These are phyloP conservation scores for Protomyces gravidus DNA, from an alignment of 1,139 yeast genomes.

Conservation along the genomic window DNA sequence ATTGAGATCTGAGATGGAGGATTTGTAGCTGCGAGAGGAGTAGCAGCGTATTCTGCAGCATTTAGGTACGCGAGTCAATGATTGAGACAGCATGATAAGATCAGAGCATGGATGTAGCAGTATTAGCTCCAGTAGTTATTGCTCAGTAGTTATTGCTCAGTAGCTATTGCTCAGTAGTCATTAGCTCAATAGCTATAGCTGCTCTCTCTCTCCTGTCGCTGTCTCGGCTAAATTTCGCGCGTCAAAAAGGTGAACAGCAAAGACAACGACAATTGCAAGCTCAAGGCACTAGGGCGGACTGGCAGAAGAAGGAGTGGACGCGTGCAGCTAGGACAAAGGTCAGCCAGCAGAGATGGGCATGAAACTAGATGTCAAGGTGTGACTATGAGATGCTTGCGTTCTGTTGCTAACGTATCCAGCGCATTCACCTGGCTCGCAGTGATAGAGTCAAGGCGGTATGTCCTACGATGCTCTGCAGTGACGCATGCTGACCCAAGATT, in stretches of 20 bases:
- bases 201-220: background rate
- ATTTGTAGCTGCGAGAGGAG: constrained; percentile 40
- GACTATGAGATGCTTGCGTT: background rate
- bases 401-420: constrained; percentile 38
- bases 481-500: constrained; percentile 42
- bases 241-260: background rate
- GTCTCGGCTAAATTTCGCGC: constrained; percentile 2
- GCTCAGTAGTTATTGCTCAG: background rate
- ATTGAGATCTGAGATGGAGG: constrained; percentile 80
- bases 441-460: constrained; percentile 76
- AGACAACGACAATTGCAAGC: no score
- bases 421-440: constrained; percentile 78
- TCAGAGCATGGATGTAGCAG: no score
- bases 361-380: constrained; percentile 27
- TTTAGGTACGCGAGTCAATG: no score
- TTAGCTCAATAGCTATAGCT: background rate
- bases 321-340: no score
- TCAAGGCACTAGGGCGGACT: no score
- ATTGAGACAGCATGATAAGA: no score
- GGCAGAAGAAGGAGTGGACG: no score
- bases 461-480: background rate
- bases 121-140: background rate
- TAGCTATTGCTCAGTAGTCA: background rate
- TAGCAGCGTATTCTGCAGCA: background rate
- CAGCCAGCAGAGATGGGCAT: constrained; percentile 15